A percentile compares a stretch with the other conserved stretches of the same genome.
phyloP scores from a whole-genome alignment of 163 green algal genomes.

The Coccomyxa subellipsoidea region DNA sequence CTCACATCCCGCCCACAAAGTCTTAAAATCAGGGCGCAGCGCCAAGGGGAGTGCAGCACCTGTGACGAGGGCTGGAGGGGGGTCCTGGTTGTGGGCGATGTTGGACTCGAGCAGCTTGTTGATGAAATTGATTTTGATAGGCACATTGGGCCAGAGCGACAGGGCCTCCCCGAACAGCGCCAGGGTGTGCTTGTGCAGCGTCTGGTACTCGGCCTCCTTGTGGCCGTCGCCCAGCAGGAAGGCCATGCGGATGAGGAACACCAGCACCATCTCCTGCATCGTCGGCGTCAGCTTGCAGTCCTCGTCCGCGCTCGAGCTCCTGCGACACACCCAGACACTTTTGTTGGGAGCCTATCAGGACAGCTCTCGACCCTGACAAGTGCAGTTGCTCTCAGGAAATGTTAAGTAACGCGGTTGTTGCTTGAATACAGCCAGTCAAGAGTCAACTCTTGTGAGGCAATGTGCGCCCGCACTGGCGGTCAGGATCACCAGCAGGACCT shows the following conservation, averaged over 20 bases:
- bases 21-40: neutral
- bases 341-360: too few relatives aligned
- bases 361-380: too few relatives aligned
- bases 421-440: too few relatives aligned
- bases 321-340: neutral
- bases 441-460: too few relatives aligned
- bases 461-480: too few relatives aligned
- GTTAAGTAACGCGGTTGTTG: too few relatives aligned
- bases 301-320: constrained; percentile 25
- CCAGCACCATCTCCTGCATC: constrained; percentile 82
- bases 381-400: too few relatives aligned
- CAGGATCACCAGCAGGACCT: too few relatives aligned
- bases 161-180: constrained; percentile 63
- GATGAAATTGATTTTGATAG: constrained; percentile 78
- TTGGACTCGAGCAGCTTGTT: constrained; percentile 71
- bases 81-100: constrained; percentile 36
- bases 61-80: constrained; percentile 45
- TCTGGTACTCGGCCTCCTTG: constrained; percentile 29
- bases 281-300: constrained; percentile 53
- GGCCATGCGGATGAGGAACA: constrained; percentile 82
- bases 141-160: constrained; percentile 56
- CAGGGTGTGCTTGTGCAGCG: constrained; percentile 53
- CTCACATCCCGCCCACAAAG: too few relatives aligned
- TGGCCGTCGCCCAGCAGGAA: constrained; percentile 66
- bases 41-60: neutral